A percentile compares a stretch with the other conserved stretches of the same genome.
phyloP scores from a whole-genome alignment of 108 stramenopile genomes.

The Parietichytrium sp. region DNA sequence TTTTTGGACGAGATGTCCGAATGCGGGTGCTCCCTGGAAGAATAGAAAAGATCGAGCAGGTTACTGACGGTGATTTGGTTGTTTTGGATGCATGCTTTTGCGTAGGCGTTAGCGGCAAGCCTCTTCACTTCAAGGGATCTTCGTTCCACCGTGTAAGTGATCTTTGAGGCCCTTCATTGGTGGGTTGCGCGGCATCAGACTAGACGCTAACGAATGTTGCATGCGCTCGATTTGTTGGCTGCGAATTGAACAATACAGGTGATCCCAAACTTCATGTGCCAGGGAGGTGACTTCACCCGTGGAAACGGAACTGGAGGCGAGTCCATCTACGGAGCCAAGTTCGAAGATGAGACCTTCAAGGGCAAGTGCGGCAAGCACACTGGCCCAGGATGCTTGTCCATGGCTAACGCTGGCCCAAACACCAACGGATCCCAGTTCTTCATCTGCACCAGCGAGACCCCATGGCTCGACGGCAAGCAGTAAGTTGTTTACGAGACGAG shows the following conservation, averaged over 20 bases:
- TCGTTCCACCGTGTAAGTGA: slow-evolving; percentile 77
- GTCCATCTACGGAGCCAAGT: slow-evolving; percentile 72
- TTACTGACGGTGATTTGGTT: too few relatives aligned
- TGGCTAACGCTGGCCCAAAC: slow-evolving; percentile 82
- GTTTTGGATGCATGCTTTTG: too few relatives aligned
- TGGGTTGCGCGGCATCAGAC: not conserved
- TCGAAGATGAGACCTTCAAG: slow-evolving; percentile 44
- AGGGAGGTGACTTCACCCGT: slow-evolving; percentile 67
- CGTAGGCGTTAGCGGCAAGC: slow-evolving; percentile 70
- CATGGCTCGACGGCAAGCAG: slow-evolving; percentile 89
- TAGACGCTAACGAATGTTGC: not conserved
- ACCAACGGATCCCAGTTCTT: slow-evolving; percentile 88
- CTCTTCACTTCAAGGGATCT: slow-evolving; percentile 83
- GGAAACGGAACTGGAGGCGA: slow-evolving; percentile 87
- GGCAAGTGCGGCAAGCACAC: slow-evolving; percentile 78
- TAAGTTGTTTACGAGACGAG: too few relatives aligned
- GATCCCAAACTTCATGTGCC: slow-evolving; percentile 88
- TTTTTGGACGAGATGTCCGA: not conserved
- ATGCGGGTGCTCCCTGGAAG: not conserved
- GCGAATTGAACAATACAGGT: too few relatives aligned
- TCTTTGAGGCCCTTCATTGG: not conserved
- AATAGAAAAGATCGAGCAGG: not conserved
- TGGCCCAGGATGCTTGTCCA: slow-evolving; percentile 77
- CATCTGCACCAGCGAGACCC: slow-evolving; percentile 84
- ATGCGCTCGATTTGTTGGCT: not conserved